Conservation (phyloP, 331 rosid genomes). For the Malus hybrid region DNA sequence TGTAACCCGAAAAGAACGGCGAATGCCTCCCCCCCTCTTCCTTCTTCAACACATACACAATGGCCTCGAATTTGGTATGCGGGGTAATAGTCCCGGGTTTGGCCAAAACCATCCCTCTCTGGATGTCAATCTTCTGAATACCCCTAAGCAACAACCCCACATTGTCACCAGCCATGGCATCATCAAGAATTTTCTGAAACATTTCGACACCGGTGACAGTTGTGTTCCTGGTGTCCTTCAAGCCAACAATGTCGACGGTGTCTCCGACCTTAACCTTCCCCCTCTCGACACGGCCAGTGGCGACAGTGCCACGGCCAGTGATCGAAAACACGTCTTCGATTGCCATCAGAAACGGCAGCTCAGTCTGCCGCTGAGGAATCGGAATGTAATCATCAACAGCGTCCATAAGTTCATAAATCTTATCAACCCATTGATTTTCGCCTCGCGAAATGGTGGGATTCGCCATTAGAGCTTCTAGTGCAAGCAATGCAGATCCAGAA, state of each 20-base stretch:
- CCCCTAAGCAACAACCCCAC: slow-evolving; percentile 84
- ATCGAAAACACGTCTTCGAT: slow-evolving; percentile 80
- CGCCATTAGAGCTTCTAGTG: slow-evolving; percentile 70
- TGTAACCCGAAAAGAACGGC: slow-evolving; percentile 66
- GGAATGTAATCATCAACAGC: slow-evolving; percentile 69
- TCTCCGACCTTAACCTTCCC: slow-evolving; percentile 66
- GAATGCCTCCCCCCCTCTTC: slow-evolving; percentile 95
- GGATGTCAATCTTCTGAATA: slow-evolving; percentile 68
- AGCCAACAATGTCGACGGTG: slow-evolving; percentile 58
- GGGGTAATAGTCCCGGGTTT: slow-evolving; percentile 87
- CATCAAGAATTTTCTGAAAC: slow-evolving; percentile 88
- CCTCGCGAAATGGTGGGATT: slow-evolving; percentile 66
- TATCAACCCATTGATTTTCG: slow-evolving; percentile 75
- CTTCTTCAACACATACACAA: slow-evolving; percentile 87
- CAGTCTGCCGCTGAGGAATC: slow-evolving; percentile 68
- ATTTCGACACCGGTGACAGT: slow-evolving; percentile 92
- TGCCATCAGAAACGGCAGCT: slow-evolving; percentile 68
- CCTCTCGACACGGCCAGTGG: slow-evolving; percentile 83
- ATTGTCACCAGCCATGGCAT: slow-evolving; percentile 83
- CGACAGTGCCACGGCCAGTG: slow-evolving; percentile 89
- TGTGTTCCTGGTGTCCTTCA: slow-evolving; percentile 55
- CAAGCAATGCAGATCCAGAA: slow-evolving; percentile 78
- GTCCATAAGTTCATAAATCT: slow-evolving; percentile 75
- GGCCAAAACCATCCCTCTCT: slow-evolving; percentile 93
- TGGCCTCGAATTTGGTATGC: slow-evolving; percentile 68